Evolutionary conservation across 2,329 filamentous ascomycete species (phyloP), one percentile per base, ranked within the genome.

Genomic region (Coniochaeta pulveracea): DNA sequence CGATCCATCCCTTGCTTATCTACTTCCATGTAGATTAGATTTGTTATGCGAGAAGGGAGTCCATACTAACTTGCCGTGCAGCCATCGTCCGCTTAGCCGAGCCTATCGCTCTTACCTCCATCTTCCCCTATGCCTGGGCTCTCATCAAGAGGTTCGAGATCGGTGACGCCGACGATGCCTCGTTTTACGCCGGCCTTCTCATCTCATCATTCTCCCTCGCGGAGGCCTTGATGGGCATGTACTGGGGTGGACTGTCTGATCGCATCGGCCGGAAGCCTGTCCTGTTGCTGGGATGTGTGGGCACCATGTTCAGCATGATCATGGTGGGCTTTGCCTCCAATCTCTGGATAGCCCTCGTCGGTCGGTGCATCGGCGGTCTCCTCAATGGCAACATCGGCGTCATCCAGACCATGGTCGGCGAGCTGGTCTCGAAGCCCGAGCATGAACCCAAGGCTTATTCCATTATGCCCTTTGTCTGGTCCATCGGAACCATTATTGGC

Each of bases 391-490:
- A 94, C 50, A 85, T 93, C 44, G 86, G 83, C 18, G 83, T 91
- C 22, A 85, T 91, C 43, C 81, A 93, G 56, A 93, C 85, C 12
- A 93, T 93, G 83, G 88, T 94, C 10, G 85, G 80, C 18, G 88
- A 95, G 55, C 56, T 94, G 36, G 82, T 93, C 33, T 82, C 71
- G 21, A 83, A 80, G 37, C 85, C 83, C 10, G 81, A 88, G 47
- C 84, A 93, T 57, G 85, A 93, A 58, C 34, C 85, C 37, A 76
- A 80, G 40, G 88, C 88, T 18, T 94, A 88, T 54, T 77, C 85
- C 3, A 74, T 94, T 27, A 93, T 95, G 85, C 88, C 88, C 1
- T 94, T 94, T 49, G 81, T 94, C 6, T 95, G 88, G 86, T 80
- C 73, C 29, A 78, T 94, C 34, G 88, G 88, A 16, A 93, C 85